Base-by-base conservation (phyloP, 2,329 filamentous ascomycete genomes). In the Colletotrichum sp. region DNA sequence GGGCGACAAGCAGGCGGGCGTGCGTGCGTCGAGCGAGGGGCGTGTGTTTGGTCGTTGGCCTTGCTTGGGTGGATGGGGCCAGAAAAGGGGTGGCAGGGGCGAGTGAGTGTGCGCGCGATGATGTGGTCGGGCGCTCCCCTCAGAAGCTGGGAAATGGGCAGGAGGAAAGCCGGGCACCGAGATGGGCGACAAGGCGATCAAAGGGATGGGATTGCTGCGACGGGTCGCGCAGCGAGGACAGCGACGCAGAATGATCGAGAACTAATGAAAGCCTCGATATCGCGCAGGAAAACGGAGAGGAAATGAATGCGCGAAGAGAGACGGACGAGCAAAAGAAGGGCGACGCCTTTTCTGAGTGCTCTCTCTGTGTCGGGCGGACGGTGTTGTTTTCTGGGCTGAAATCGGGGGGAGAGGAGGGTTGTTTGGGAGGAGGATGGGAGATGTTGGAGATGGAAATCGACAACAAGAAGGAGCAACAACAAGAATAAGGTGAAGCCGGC, bases 241-340 rank as follows among this genome's bases (percentile, higher is more conserved):
- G 63, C 48, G 75, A 78, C 59, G 73, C 65, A 70, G 72, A 75
- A 72, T 24, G 79, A 81, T 82, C 87, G 87, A 90, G 85, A 84
- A 85, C 88, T 89, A 90, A 82, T 83, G 77, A 90, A 86, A 86
- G 85, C 83, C 85, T 86, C 85, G 84, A 85, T 79, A 76, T 79
- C 75, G 78, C 80, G 80, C 76, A 59, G 74, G 64, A 79, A 72
- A 75, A 74, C 59, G 63, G 74, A 77, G 74, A 65, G 68, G 72
- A 78, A 78, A 78, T 68, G 78, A 76, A 77, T 77, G 77, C 77
- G 78, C 78, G 74, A 79, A 79, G 68, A 67, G 72, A 76, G 70
- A 64, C 28, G 71, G 34, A 64, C 67, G 71, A 48, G 72, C 67
- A 71, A 76, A 71, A 36, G 69, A 74, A 68, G 34, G 61, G 77